phyloP scores from a whole-genome alignment of 345 rosid genomes.

The Cardamine occulta region DNA sequence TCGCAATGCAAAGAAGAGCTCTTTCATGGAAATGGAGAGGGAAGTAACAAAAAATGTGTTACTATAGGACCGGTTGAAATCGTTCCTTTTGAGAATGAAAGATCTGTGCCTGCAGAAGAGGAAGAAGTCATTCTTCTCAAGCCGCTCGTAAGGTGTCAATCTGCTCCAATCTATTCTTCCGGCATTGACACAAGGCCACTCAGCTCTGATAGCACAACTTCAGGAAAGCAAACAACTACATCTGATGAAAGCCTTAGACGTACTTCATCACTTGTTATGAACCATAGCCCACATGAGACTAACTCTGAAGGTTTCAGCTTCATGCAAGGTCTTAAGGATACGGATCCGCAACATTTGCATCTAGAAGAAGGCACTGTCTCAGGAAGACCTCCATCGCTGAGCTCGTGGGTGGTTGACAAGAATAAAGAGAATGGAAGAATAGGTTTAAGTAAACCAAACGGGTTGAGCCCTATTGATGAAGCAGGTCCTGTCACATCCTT shows the following conservation, averaged over 20 bases:
- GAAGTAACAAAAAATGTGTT: constrained; percentile 22
- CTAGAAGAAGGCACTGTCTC: constrained; percentile 51
- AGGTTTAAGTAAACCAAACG: constrained; percentile 43
- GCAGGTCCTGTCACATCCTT: constrained; percentile 52
- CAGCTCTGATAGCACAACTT: constrained; percentile 38
- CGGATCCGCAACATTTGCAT: constrained; percentile 40
- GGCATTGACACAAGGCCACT: constrained; percentile 38
- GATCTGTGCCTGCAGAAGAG: constrained; percentile 64
- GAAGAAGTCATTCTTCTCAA: constrained; percentile 96
- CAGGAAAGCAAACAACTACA: constrained; percentile 44
- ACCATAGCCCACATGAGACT: constrained; percentile 51
- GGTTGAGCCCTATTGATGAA: constrained; percentile 64
- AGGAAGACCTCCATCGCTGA: constrained; percentile 86
- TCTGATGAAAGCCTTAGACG: constrained; percentile 81
- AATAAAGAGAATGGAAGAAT: constrained; percentile 49
- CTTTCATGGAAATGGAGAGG: constrained; percentile 38
- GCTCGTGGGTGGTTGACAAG: constrained; percentile 73
- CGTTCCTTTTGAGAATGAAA: constrained; percentile 39
- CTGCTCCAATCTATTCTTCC: constrained; percentile 67
- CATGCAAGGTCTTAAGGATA: constrained; percentile 52
- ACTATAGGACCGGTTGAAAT: constrained; percentile 29
- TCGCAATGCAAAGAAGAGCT: constrained; percentile 32
- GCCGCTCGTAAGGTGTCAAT: constrained; percentile 84
- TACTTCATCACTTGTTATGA: constrained; percentile 65
- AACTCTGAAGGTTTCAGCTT: constrained; percentile 53